These are phyloP conservation scores for Sphaerulina musiva DNA, from an alignment of 2,329 filamentous ascomycete species.

Conservation along the genomic window DNA sequence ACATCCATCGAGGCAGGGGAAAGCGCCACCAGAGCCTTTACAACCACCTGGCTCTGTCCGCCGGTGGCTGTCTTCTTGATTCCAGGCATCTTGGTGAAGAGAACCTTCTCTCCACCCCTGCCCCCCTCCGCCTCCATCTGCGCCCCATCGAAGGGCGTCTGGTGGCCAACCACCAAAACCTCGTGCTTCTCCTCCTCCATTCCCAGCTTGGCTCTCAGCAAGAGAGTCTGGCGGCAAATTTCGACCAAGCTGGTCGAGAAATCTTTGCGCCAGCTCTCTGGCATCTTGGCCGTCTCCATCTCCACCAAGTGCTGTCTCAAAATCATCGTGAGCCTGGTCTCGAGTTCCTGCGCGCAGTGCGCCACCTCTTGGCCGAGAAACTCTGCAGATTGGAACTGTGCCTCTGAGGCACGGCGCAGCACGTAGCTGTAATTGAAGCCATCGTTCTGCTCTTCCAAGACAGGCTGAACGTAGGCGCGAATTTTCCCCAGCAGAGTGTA, in stretches of 20 bases:
- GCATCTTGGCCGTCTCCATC: neutral
- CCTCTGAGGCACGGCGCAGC: neutral
- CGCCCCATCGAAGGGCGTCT: neutral
- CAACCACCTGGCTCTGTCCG: neutral
- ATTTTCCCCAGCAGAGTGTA: neutral
- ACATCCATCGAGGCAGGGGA: neutral
- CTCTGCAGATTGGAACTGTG: neutral
- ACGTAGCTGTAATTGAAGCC: neutral
- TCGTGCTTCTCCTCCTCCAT: neutral
- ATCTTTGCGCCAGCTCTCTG: neutral
- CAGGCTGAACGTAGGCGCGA: neutral
- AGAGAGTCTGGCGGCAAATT: neutral
- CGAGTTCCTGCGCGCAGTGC: neutral
- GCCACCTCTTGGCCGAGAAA: neutral
- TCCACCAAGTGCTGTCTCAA: neutral
- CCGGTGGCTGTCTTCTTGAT: neutral
- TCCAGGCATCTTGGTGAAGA: neutral
- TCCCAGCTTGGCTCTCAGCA: neutral
- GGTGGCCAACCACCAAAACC: neutral
- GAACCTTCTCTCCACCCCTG: neutral
- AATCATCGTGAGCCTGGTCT: neutral
- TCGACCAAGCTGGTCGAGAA: neutral
- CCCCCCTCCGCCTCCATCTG: neutral
- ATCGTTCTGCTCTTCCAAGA: neutral
- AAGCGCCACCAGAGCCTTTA: neutral